A percentile compares a stretch with the other conserved stretches of the same genome.
Conservation (phyloP, 2,329 filamentous ascomycete genomes). For the Knoxdaviesia capensis region DNA sequence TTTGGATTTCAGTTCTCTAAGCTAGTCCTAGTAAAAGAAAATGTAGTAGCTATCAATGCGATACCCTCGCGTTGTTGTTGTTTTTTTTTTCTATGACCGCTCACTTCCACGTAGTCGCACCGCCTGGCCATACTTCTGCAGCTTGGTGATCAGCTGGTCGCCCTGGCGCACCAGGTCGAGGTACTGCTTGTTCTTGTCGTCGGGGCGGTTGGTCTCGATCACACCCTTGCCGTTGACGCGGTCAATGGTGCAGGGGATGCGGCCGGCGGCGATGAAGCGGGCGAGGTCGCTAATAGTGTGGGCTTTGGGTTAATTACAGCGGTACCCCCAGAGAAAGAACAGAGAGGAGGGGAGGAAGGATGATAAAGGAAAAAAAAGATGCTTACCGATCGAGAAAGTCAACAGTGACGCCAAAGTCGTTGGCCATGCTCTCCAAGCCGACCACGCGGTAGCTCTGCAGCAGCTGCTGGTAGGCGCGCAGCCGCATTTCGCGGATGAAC, state of each 20-base stretch:
- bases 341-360: not conserved
- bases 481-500: conserved; percentile 97
- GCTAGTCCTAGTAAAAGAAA: no score
- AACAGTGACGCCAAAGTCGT: conserved; percentile 88
- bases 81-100: conserved; percentile 43
- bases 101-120: conserved; percentile 89
- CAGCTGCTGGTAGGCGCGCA: conserved; percentile 89
- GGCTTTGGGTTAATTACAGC: not conserved
- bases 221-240: conserved; percentile 89
- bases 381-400: conserved; percentile 86
- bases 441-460: conserved; percentile 95
- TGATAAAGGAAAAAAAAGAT: not conserved
- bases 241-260: conserved; percentile 93
- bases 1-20: no score
- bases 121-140: conserved; percentile 97
- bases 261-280: conserved; percentile 87
- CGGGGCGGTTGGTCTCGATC: conserved; percentile 92
- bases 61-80: not conserved
- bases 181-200: conserved; percentile 99
- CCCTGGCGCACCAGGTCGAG: conserved; percentile 94
- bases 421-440: conserved; percentile 91
- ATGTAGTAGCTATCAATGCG: no score
- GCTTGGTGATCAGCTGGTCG: conserved; percentile 92
- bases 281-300: conserved; percentile 53
- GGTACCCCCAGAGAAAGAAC: not conserved